phyloP scores from a whole-genome alignment of 73 alveolate genomes.

The Blepharisma stoltei region DNA sequence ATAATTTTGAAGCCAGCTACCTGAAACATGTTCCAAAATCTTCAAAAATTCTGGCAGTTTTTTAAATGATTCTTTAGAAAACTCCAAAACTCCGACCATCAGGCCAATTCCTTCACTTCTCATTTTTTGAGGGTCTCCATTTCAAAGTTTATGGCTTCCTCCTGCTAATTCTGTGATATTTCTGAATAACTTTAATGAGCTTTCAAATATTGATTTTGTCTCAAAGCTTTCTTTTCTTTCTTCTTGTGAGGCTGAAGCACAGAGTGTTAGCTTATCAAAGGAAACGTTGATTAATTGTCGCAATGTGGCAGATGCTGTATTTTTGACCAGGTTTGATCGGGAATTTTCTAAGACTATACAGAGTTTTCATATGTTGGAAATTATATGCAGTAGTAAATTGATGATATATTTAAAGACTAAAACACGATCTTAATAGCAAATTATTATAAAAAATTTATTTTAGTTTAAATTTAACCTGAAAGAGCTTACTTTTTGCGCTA shows the following conservation, averaged over 20 bases:
- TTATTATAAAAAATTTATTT: no score
- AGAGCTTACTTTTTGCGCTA: no score
- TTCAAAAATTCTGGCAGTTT: no score
- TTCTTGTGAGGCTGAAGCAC: background rate
- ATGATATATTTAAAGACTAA: slow-evolving; percentile 37
- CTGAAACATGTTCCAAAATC: no score
- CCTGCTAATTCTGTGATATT: slow-evolving; percentile 3
- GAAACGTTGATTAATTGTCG: slow-evolving; percentile 48
- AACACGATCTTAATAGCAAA: no score
- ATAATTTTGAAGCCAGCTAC: no score
- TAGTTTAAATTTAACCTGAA: no score
- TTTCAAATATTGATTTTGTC: background rate
- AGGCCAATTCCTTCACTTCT: slow-evolving; percentile 14
- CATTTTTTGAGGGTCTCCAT: slow-evolving; percentile 9
- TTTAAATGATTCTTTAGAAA: no score
- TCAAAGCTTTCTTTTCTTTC: slow-evolving; percentile 19
- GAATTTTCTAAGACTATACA: slow-evolving; percentile 26
- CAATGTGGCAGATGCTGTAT: slow-evolving; percentile 54
- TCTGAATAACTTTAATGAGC: background rate
- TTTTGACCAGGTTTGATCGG: slow-evolving; percentile 43
- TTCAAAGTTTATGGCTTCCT: slow-evolving; percentile 12
- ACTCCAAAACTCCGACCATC: background rate
- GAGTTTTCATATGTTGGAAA: slow-evolving; percentile 7
- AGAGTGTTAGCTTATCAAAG: slow-evolving; percentile 36
- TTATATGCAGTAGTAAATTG: no score